Evolutionary conservation across 805 yeast genomes (phyloP).

Genomic region (Suhomyces canberraensis): DNA sequence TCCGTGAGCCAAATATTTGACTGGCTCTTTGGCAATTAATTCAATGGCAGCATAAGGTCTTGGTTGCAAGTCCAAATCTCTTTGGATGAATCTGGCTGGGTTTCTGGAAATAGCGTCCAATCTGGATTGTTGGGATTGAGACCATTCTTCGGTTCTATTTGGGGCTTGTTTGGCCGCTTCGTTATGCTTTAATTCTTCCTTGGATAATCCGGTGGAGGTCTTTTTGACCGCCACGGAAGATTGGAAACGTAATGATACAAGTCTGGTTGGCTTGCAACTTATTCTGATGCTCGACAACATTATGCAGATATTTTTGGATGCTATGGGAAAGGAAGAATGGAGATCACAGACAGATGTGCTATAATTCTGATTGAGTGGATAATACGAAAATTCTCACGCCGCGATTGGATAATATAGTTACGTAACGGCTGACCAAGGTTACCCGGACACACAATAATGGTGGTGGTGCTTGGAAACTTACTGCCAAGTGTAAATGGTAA

Average conservation of each 20-base stretch:
- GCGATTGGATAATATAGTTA: conserved; percentile 1
- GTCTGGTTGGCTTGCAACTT: conserved; percentile 4
- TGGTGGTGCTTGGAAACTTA: too few relatives aligned
- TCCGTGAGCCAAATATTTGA: conserved; percentile 51
- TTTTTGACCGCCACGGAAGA: conserved; percentile 9
- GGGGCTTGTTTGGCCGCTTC: conserved; percentile 65
- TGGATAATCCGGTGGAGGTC: conserved; percentile 15
- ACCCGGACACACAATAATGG: too few relatives aligned
- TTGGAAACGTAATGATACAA: conserved; percentile 10
- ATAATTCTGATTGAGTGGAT: not conserved
- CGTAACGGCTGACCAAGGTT: conserved; percentile 1
- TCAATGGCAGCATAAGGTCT: conserved; percentile 83
- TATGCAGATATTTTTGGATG: conserved; percentile 1
- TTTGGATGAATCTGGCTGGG: conserved; percentile 65
- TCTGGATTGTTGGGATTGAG: conserved; percentile 62
- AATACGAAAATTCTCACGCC: conserved; percentile 3
- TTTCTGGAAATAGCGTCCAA: conserved; percentile 49
- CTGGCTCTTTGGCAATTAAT: conserved; percentile 70
- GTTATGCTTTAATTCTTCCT: conserved; percentile 19
- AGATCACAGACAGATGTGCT: not conserved
- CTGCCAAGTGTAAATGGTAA: not conserved
- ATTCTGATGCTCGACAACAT: conserved; percentile 11
- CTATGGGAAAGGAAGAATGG: not conserved
- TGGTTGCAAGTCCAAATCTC: conserved; percentile 67
- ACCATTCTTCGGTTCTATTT: conserved; percentile 69